Evolutionary conservation across 169 alveolate species (phyloP).

Genomic region (Theileria equi): DNA sequence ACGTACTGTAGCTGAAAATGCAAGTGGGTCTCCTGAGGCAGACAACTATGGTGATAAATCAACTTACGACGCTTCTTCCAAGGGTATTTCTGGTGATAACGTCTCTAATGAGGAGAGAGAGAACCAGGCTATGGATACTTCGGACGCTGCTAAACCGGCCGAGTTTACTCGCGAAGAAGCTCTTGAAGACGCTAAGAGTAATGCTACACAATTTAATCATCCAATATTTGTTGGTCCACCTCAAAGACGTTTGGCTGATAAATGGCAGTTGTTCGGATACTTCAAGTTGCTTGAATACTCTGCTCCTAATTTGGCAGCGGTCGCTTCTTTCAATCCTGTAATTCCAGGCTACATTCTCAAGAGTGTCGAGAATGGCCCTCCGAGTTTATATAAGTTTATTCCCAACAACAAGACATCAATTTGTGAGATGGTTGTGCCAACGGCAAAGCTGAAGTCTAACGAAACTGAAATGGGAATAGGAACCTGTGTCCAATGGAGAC

Average conservation of each 20-base stretch:
- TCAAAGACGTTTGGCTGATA: constrained; percentile 53
- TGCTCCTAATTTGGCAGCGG: constrained; percentile 12
- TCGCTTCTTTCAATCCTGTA: constrained; percentile 36
- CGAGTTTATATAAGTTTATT: constrained; percentile 28
- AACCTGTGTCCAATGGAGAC: constrained; percentile 46
- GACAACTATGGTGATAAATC: no score
- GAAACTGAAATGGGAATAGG: constrained; percentile 8
- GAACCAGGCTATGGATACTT: no score
- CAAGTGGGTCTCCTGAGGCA: no score
- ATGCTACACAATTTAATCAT: constrained; percentile 2
- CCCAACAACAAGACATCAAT: background rate
- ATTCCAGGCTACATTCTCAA: constrained; percentile 39
- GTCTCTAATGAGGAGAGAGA: no score
- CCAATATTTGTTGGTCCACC: constrained; percentile 62
- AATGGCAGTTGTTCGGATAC: constrained; percentile 53
- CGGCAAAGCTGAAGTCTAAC: constrained; percentile 21
- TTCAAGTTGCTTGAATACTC: constrained; percentile 30
- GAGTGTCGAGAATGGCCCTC: constrained; percentile 47
- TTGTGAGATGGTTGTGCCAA: constrained; percentile 43
- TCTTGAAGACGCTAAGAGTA: constrained; percentile 7
- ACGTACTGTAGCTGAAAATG: background rate
- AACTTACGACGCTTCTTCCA: no score
- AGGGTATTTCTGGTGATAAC: no score
- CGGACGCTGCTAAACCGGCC: no score
- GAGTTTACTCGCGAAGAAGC: constrained; percentile 6